A percentile compares a stretch with the other conserved stretches of the same genome.
Evolutionary conservation across 2,329 filamentous ascomycete genomes (phyloP).

Genomic region (Biscogniauxia mediterranea): DNA sequence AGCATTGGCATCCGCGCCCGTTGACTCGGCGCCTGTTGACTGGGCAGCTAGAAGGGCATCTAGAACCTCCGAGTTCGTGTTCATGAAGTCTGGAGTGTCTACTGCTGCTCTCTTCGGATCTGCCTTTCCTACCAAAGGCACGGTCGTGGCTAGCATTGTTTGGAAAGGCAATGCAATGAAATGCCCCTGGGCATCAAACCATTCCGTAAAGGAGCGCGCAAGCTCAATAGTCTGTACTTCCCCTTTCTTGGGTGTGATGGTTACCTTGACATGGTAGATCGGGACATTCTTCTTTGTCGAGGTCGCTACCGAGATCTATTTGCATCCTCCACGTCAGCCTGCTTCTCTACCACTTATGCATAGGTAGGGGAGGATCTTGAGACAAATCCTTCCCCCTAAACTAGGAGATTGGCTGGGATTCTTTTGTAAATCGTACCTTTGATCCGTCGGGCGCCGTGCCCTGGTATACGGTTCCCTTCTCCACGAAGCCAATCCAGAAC

Average conservation of each 20-base stretch:
- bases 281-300: constrained; percentile 77
- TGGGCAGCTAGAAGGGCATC: constrained; percentile 38
- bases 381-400: too few relatives aligned
- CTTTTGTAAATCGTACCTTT: constrained; percentile 22
- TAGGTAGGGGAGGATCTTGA: background rate
- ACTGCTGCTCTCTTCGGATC: constrained; percentile 59
- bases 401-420: too few relatives aligned
- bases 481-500: constrained; percentile 79
- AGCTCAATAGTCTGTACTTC: constrained; percentile 50
- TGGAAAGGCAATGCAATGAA: constrained; percentile 78
- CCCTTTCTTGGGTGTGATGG: constrained; percentile 43
- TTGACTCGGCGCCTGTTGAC: constrained; percentile 23
- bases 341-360: background rate
- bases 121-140: constrained; percentile 63
- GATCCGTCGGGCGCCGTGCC: constrained; percentile 63
- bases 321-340: background rate
- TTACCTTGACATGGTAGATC: constrained; percentile 73
- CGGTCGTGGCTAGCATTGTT: constrained; percentile 67
- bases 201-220: constrained; percentile 65
- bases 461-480: constrained; percentile 78
- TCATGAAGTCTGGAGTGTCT: constrained; percentile 30
- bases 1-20: constrained; percentile 12
- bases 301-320: constrained; percentile 70
- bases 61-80: constrained; percentile 47
- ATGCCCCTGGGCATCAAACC: constrained; percentile 72